A percentile compares a stretch with the other conserved stretches of the same genome.
These are phyloP conservation scores for Trichomonas tenax DNA, from an alignment of 208 protist genomes.

Conservation along the genomic window DNA sequence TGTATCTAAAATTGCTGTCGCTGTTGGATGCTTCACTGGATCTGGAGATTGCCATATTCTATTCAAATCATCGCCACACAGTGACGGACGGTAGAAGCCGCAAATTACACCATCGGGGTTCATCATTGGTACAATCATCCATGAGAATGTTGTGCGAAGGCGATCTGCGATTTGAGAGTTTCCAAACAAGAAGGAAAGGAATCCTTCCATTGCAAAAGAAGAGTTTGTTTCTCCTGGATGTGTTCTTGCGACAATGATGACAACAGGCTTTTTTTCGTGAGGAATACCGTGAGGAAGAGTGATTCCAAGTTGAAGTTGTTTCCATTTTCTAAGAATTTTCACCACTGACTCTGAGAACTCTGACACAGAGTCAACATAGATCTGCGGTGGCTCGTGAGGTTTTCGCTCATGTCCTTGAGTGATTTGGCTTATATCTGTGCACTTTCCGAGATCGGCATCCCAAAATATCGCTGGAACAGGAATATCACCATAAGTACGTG, in stretches of 20 bases:
- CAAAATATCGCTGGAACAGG: not conserved
- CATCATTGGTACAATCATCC: not conserved
- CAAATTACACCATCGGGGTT: slow-evolving; percentile 80
- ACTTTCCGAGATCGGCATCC: not conserved
- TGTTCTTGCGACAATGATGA: slow-evolving; percentile 74
- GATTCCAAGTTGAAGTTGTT: not conserved
- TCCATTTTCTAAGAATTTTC: not conserved
- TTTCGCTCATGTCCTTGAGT: not conserved
- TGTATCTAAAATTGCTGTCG: slow-evolving; percentile 20
- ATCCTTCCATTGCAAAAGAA: slow-evolving; percentile 79
- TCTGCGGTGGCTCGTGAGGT: not conserved
- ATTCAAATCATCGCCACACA: slow-evolving; percentile 79
- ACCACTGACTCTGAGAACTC: not conserved
- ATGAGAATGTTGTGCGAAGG: not conserved
- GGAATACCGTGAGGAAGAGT: not conserved
- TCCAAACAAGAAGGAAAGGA: not conserved
- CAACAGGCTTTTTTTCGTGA: slow-evolving; percentile 28
- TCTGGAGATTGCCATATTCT: slow-evolving; percentile 58
- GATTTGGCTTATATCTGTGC: not conserved
- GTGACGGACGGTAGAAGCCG: slow-evolving; percentile 83
- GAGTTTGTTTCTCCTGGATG: slow-evolving; percentile 87
- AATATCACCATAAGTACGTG: not conserved
- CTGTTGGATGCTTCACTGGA: slow-evolving; percentile 23
- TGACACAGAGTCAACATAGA: not conserved
- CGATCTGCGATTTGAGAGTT: not conserved